Conservation (phyloP, 225 moss, liverwort and hornwort species). For the Bryoerythrophyllum caledonicum region DNA sequence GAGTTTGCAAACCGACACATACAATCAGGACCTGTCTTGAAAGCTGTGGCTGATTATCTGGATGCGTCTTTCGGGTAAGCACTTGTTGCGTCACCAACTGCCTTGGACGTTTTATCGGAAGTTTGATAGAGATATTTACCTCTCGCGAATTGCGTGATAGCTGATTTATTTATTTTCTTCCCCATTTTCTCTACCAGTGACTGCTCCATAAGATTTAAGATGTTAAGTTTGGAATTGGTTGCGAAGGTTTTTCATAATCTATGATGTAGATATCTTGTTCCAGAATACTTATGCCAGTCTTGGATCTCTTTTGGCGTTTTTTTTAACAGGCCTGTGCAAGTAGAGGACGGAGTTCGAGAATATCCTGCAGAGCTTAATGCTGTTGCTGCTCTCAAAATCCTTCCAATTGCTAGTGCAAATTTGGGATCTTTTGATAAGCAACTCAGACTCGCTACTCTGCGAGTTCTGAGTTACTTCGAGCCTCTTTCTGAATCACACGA, state of each 20-base stretch:
- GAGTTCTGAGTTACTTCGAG: slow-evolving; percentile 68
- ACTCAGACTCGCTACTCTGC: slow-evolving; percentile 68
- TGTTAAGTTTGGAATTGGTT: background rate
- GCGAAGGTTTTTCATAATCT: slow-evolving; percentile 6
- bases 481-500: slow-evolving; percentile 33
- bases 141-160: background rate
- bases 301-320: slow-evolving; percentile 8
- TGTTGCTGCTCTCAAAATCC: slow-evolving; percentile 42
- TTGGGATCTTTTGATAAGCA: slow-evolving; percentile 62
- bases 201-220: slow-evolving; percentile 3
- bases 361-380: slow-evolving; percentile 43
- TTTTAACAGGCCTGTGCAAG: slow-evolving; percentile 28
- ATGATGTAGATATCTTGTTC: background rate
- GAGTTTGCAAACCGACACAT: slow-evolving; percentile 61
- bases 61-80: slow-evolving; percentile 53
- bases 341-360: slow-evolving; percentile 28
- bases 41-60: slow-evolving; percentile 59
- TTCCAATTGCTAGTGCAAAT: slow-evolving; percentile 58
- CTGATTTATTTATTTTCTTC: background rate
- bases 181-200: background rate
- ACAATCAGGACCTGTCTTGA: slow-evolving; percentile 67
- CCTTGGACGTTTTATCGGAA: slow-evolving; percentile 1
- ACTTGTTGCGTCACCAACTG: slow-evolving; percentile 1
- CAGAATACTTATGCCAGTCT: background rate
- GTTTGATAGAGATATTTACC: background rate